Evolutionary conservation across 78 protist species (phyloP), one percentile per base, ranked within the genome.

Genomic region (Tieghemostelium lacteum): DNA sequence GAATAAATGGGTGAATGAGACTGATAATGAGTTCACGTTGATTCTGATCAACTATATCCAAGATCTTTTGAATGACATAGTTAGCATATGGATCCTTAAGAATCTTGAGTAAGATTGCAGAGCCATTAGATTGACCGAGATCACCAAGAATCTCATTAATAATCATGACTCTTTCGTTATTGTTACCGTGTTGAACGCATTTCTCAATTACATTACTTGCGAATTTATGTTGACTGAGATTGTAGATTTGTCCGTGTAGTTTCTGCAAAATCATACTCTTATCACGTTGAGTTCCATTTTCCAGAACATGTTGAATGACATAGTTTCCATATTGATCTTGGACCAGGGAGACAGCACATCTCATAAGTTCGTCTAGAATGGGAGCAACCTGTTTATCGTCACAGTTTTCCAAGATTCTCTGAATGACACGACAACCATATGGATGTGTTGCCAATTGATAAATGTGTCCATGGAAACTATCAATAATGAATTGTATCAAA

Each of bases 401-500:
- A 71, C 98, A 89, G 87, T 97, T 95, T 77, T 98, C 98, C 36
- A 98, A 75, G 29, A 98, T 93, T 69, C 99, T 94, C 87, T 98
- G 99, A 55, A 98, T 97, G 34, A 98, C 99, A n/a, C 99, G 94
- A 92, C 99, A 98, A 52, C 99, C 99, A 78, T 98, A 98, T 26
- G 98, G 96, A 65, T 98, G 99, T 36, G 88, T 87, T 17, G 99
- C 98, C 73, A 97, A 88, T 33, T 69, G 57, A 77, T 58, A 86
- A 65, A 92, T 95, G 67, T 95, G 96, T 12, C 97, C 97, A 29
- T 39, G 54, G 73, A 98, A 96, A 6, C 95, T 33, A 50, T 96
- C 97, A 20, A 98, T 92, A 58, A 98, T 92, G 66, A 97, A 97
- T 92, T 97, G 98, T 20, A 96, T 73, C 45, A 36, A 33, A 36